Base-by-base conservation (phyloP, 1,284 basidiomycete genomes). In the Phylloporus sp. region DNA sequence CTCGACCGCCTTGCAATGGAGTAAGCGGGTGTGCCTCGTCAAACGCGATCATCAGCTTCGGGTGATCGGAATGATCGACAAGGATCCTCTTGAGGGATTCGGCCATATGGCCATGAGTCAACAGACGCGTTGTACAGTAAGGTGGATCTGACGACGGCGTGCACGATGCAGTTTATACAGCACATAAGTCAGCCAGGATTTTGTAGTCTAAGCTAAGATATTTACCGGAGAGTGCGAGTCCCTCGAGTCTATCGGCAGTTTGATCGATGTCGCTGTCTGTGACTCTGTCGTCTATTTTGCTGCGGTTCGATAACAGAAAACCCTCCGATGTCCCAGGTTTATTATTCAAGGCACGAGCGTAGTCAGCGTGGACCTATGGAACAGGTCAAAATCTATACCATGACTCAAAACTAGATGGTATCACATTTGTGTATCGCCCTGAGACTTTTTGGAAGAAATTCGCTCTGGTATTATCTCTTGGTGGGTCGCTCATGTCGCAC, bases 1-100 rank as follows among this genome's bases (percentile, higher is more conserved):
- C 24, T 12, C 12, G 10, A 47, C 24, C 12, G 13, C 24, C 22
- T 17, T 47, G 10, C 6, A 26, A 12, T 26, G 24, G 2, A 28
- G 46, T 47, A 10, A 47, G 46, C 34, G 56, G 17, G 22, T 62
- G 49, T 29, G 56, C 64, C 17, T 66, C 64, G 22, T 66, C 64
- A 12, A 66, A 6, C 13, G 56, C 53, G 18, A 66, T 56, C 12
- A 66, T 47, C 13, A 66, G 57, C 32, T 24, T 70, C 50, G 56
- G 56, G 1, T 13, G 18, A 42, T 57, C 18, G 5, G 55, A 42
- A 20, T 15, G 1, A 18, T 47, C 52, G 2, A 20, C 11, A 18
- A 66, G 29, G 3, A 66, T 37, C 8, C 5, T 17, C 12, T 44
- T 15, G 6, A 65, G 51, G 15, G 3, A 42, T 22, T 4, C 17